Evolutionary conservation across 2,329 filamentous ascomycete genomes (phyloP).

Genomic region (Pseudopithomyces chartarum): DNA sequence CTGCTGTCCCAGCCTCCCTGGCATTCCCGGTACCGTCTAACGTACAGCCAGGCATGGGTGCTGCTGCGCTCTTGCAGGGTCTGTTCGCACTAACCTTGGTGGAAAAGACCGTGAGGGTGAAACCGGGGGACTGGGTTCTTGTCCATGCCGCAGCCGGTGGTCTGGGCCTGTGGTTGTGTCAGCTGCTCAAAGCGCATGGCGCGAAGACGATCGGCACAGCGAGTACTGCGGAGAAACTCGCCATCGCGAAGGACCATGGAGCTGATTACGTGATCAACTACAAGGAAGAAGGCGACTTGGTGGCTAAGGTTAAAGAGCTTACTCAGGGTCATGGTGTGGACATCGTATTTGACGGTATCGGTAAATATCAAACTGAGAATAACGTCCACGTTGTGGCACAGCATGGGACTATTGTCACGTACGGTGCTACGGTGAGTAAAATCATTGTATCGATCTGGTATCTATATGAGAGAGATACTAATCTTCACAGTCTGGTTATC

Average conservation of each 20-base stretch:
- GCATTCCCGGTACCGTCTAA: slow-evolving; percentile 67
- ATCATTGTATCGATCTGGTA: background rate
- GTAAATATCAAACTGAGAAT: slow-evolving; percentile 59
- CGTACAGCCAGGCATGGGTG: slow-evolving; percentile 65
- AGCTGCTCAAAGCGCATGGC: slow-evolving; percentile 73
- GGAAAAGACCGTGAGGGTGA: slow-evolving; percentile 71
- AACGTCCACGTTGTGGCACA: slow-evolving; percentile 69
- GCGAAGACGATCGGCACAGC: slow-evolving; percentile 82
- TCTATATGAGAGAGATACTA: background rate
- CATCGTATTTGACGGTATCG: slow-evolving; percentile 85
- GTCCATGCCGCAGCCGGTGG: slow-evolving; percentile 89
- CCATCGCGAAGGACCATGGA: slow-evolving; percentile 70
- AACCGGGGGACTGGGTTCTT: slow-evolving; percentile 79
- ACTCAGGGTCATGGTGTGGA: slow-evolving; percentile 74
- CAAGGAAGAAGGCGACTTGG: slow-evolving; percentile 52
- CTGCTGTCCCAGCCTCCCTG: slow-evolving; percentile 57
- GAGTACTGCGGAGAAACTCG: slow-evolving; percentile 72
- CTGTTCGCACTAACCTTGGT: slow-evolving; percentile 80
- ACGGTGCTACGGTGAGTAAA: background rate
- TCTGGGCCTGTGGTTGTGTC: slow-evolving; percentile 70
- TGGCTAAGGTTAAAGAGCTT: slow-evolving; percentile 51
- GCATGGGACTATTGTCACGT: background rate
- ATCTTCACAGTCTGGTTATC: background rate
- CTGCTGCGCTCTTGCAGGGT: slow-evolving; percentile 75
- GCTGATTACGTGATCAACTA: slow-evolving; percentile 77